phyloP scores from a whole-genome alignment of 257 asterid species.

The Solanum piurae region DNA sequence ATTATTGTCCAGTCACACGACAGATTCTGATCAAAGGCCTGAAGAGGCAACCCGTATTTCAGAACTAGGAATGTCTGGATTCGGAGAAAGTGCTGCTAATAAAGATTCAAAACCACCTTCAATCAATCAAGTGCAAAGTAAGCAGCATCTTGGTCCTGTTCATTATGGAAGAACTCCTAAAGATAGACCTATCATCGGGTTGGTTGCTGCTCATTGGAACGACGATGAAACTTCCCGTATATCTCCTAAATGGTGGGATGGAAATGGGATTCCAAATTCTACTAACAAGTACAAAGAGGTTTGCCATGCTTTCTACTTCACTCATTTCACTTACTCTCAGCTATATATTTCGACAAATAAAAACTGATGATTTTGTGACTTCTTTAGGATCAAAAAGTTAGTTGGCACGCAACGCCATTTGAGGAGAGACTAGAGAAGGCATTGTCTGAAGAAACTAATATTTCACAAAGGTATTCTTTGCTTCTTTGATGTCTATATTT shows the following conservation, averaged over 20 bases:
- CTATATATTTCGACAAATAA: neutral
- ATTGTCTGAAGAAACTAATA: slow-evolving; percentile 47
- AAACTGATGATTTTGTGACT: neutral
- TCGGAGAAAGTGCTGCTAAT: slow-evolving; percentile 14
- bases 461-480: slow-evolving; percentile 50
- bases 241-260: slow-evolving; percentile 82
- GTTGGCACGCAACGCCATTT: slow-evolving; percentile 15
- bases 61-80: neutral
- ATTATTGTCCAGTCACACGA: neutral
- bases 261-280: slow-evolving; percentile 90
- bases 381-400: slow-evolving; percentile 24
- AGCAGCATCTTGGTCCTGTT: slow-evolving; percentile 9
- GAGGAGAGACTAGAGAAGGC: slow-evolving; percentile 83
- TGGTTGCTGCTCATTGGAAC: slow-evolving; percentile 91
- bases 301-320: neutral
- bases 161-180: slow-evolving; percentile 25
- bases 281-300: slow-evolving; percentile 97
- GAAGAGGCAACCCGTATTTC: slow-evolving; percentile 13
- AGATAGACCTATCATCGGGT: slow-evolving; percentile 87
- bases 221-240: slow-evolving; percentile 43
- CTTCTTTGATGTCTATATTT: neutral
- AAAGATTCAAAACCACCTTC: slow-evolving; percentile 37
- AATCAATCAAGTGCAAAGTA: slow-evolving; percentile 17
- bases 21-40: slow-evolving; percentile 13
- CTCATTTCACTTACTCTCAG: neutral